These are phyloP conservation scores for Pythium scleroteichum DNA, from an alignment of 352 stramenopile species.

Conservation along the genomic window DNA sequence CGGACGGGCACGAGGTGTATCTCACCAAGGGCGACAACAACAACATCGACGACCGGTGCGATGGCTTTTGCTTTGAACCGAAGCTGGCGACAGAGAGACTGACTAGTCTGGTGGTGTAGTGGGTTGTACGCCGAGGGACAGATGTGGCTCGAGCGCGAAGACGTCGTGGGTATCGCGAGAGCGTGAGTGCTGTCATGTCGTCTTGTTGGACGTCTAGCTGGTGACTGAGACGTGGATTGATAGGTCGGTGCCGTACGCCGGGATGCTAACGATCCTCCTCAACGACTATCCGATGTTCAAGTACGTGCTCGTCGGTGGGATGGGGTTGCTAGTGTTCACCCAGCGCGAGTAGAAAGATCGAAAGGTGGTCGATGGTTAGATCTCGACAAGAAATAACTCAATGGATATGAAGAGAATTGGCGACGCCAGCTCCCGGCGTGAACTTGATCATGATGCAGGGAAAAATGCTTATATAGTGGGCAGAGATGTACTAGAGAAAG, in stretches of 20 bases:
- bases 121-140: slow-evolving; percentile 97
- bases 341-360: slow-evolving; percentile 57
- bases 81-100: neutral
- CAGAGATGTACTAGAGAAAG: too few relatives aligned
- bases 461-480: too few relatives aligned
- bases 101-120: slow-evolving; percentile 29
- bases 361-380: too few relatives aligned
- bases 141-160: slow-evolving; percentile 97
- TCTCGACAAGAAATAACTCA: too few relatives aligned
- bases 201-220: neutral
- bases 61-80: neutral
- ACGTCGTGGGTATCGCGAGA: slow-evolving; percentile 96
- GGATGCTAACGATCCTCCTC: slow-evolving; percentile 98
- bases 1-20: slow-evolving; percentile 91
- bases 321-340: slow-evolving; percentile 82
- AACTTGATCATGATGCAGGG: too few relatives aligned
- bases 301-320: slow-evolving; percentile 74
- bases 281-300: slow-evolving; percentile 99
- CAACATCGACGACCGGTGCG: slow-evolving; percentile 95
- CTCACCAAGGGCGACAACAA: slow-evolving; percentile 99
- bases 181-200: slow-evolving; percentile 50
- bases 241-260: slow-evolving; percentile 96
- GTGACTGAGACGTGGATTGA: slow-evolving; percentile 11
- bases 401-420: too few relatives aligned
- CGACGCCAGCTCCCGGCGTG: too few relatives aligned